phyloP scores from a whole-genome alignment of 306 rosid genomes.

The Dryas octopetala region DNA sequence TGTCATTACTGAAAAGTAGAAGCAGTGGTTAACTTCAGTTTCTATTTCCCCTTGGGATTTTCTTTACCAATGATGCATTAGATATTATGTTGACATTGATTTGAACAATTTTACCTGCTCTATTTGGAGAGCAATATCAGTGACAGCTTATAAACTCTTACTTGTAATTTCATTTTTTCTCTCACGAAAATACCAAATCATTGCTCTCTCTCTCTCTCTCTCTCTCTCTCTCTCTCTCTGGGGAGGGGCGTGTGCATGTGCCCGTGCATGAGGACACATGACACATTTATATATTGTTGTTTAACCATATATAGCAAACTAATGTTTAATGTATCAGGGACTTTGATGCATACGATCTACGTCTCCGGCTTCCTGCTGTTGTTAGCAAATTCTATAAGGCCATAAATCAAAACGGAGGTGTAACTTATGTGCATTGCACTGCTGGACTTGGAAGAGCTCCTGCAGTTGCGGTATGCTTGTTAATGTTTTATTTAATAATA shows the following conservation, averaged over 20 bases:
- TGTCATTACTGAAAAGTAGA: not conserved
- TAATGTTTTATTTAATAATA: slow-evolving; percentile 4
- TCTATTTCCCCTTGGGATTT: not conserved
- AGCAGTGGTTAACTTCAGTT: not conserved
- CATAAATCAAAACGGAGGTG: slow-evolving; percentile 75
- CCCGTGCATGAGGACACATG: not conserved
- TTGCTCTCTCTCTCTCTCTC: not conserved
- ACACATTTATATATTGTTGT: not conserved
- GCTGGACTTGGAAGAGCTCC: slow-evolving; percentile 99
- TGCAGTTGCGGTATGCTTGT: slow-evolving; percentile 63
- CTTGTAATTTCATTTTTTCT: not conserved
- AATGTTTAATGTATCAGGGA: slow-evolving; percentile 62
- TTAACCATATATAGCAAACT: slow-evolving; percentile 24
- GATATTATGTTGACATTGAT: not conserved
- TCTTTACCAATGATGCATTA: too few species aligned
- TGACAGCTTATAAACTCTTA: not conserved
- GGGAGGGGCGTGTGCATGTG: not conserved
- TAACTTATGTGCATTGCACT: slow-evolving; percentile 90
- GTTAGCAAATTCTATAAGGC: slow-evolving; percentile 77
- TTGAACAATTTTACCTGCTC: not conserved
- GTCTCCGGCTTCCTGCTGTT: slow-evolving; percentile 77
- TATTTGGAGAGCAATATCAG: not conserved
- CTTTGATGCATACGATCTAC: slow-evolving; percentile 82
- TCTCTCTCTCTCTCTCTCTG: not conserved
- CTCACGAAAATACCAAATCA: not conserved